These are phyloP conservation scores for Cerioporus squamosus DNA, from an alignment of 1,284 basidiomycete species.

Conservation along the genomic window DNA sequence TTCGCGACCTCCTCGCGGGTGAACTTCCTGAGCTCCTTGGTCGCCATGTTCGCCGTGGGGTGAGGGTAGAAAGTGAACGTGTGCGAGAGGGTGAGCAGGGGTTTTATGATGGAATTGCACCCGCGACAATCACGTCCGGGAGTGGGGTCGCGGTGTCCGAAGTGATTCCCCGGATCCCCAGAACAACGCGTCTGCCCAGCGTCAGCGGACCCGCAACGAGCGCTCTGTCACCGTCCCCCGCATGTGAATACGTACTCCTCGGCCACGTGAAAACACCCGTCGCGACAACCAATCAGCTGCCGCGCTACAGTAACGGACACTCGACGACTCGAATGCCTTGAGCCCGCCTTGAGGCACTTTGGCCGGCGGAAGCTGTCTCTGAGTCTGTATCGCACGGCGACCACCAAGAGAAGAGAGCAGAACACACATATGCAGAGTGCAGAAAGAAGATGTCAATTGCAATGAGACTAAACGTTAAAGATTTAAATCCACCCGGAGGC, in stretches of 20 bases:
- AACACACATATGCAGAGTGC: neutral
- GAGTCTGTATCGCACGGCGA: too few relatives aligned
- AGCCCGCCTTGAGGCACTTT: too few relatives aligned
- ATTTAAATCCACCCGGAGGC: constrained; percentile 3
- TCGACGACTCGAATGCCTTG: too few relatives aligned
- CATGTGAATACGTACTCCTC: neutral
- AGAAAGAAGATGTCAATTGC: neutral
- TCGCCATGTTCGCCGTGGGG: constrained; percentile 36
- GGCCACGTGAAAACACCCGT: constrained; percentile 9
- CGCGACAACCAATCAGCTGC: neutral
- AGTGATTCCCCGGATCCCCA: too few relatives aligned
- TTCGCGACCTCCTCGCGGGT: constrained; percentile 59
- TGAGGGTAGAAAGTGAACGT: neutral
- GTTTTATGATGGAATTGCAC: constrained; percentile 7
- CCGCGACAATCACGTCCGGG: constrained; percentile 15
- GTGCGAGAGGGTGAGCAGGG: neutral
- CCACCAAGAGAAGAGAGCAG: neutral
- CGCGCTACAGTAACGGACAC: too few relatives aligned
- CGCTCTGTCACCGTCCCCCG: neutral
- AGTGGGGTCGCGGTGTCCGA: neutral
- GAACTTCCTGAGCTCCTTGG: constrained; percentile 49
- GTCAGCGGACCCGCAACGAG: too few relatives aligned
- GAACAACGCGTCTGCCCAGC: too few relatives aligned
- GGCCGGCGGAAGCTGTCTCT: too few relatives aligned
- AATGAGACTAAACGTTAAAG: constrained; percentile 3